Conservation (phyloP, 2,329 filamentous ascomycete genomes). For the Orbilia quercus region DNA sequence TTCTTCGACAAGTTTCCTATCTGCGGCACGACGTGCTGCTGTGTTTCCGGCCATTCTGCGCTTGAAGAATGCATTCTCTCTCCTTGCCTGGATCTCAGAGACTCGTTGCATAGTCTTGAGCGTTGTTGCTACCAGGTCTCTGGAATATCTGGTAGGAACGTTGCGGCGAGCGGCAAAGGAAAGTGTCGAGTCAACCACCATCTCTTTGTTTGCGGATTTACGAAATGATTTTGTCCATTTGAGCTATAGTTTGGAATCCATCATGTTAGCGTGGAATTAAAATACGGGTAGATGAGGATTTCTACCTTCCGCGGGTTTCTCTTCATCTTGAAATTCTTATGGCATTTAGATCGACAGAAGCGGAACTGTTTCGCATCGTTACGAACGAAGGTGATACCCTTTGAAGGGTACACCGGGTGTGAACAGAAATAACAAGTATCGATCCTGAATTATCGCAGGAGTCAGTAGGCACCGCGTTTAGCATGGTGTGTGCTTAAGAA, state of each 20-base stretch:
- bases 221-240: conserved; percentile 97
- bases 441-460: conserved; percentile 63
- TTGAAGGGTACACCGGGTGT: conserved; percentile 74
- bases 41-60: conserved; percentile 91
- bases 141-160: conserved; percentile 93
- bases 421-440: conserved; percentile 79
- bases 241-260: conserved; percentile 67
- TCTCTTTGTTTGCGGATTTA: conserved; percentile 82
- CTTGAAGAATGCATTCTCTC: conserved; percentile 94
- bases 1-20: conserved; percentile 88
- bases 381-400: conserved; percentile 75
- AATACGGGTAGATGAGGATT: not conserved
- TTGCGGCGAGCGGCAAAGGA: conserved; percentile 93
- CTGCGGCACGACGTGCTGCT: conserved; percentile 79
- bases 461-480: not conserved
- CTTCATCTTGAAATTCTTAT: conserved; percentile 66
- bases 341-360: conserved; percentile 76
- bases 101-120: conserved; percentile 92
- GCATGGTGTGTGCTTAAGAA: not conserved
- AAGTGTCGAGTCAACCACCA: conserved; percentile 94
- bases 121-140: conserved; percentile 86
- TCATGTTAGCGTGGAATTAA: not conserved
- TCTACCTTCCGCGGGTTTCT: conserved; percentile 56
- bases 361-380: conserved; percentile 75
- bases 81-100: conserved; percentile 80